Base-by-base conservation (phyloP, 2,329 filamentous ascomycete species). In the Aspergillus glaucus region DNA sequence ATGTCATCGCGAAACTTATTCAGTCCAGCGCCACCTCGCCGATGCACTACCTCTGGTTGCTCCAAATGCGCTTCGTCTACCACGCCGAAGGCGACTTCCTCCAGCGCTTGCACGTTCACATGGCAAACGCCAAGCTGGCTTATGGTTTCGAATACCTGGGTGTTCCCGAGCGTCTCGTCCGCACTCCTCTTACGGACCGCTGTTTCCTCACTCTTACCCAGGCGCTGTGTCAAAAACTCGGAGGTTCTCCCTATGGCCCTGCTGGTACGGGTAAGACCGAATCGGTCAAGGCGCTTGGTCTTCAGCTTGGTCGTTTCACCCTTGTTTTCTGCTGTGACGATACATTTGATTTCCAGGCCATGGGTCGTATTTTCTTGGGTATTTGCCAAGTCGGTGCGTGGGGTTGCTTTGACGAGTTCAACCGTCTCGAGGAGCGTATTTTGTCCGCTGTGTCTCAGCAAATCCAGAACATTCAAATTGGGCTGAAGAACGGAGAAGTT, bases 381-480 rank as follows among this genome's bases (percentile, higher is more conserved):
- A 95, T 99, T 54, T 98, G 94, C 68, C 93, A 98, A 69, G 93
- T 99, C 43, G 93, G 93, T 67, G 93, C 93, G 4, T 99, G 93
- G 93, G 94, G 94, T 62, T 99, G 93, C 76, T 99, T 99, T 70
- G 93, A 99, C 64, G 93, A 99, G 75, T 99, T 99, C 78, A 99
- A 99, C 72, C 88, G 93, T 79, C 78, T 99, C 17, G 93, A 99
- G 64, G 93, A 99, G 74, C 85, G 93, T 55, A 99, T 99, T 52
- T 73, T 99, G 52, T 98, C 94, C 41, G 93, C 93, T 15, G 94
- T 99, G 14, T 98, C 94, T 17, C 93, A 99, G 69, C 94, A 98
- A 67, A 95, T 99, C 46, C 93, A 99, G 65, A 98, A 99, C 65
- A 99, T 99, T 54, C 93, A 99, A 69, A 83, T 97, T 55, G 93